Evolutionary conservation across 306 rosid species (phyloP).

Genomic region (Fragaria ananassa): DNA sequence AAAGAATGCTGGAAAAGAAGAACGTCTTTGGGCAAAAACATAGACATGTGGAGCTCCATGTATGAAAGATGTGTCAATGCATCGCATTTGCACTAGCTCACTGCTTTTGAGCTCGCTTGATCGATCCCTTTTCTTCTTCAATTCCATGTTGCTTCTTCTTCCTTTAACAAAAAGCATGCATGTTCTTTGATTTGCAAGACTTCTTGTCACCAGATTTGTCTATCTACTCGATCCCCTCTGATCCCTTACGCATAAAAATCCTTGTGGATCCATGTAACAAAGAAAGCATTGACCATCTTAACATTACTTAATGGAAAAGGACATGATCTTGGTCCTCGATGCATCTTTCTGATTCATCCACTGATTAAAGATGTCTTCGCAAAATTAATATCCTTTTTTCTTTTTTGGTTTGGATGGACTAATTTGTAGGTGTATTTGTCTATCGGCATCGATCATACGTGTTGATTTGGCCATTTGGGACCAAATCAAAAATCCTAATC

Average conservation of each 20-base stretch:
- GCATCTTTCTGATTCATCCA: conserved; percentile 10
- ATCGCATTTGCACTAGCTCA: conserved; percentile 1
- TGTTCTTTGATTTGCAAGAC: conserved; percentile 17
- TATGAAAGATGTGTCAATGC: conserved; percentile 10
- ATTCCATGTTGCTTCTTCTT: conserved; percentile 19
- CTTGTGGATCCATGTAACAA: conserved; percentile 13
- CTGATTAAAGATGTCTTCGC: background rate
- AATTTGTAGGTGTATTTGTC: background rate
- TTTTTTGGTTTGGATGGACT: background rate
- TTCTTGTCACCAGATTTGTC: conserved; percentile 17
- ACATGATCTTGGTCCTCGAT: background rate
- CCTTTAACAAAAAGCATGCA: conserved; percentile 24
- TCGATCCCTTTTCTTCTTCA: background rate
- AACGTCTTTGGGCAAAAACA: conserved; percentile 19
- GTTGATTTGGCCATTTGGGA: background rate
- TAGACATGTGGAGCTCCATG: conserved; percentile 12
- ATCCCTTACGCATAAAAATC: conserved; percentile 13
- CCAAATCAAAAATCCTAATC: background rate
- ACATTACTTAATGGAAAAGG: background rate
- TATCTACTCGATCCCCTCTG: conserved; percentile 2
- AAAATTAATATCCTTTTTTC: background rate
- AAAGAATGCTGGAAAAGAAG: background rate
- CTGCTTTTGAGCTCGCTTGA: background rate
- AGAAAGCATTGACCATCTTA: conserved; percentile 17
- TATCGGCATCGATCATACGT: background rate